phyloP scores from a whole-genome alignment of 1,284 basidiomycete genomes.

The Leccinum pallidistipes region DNA sequence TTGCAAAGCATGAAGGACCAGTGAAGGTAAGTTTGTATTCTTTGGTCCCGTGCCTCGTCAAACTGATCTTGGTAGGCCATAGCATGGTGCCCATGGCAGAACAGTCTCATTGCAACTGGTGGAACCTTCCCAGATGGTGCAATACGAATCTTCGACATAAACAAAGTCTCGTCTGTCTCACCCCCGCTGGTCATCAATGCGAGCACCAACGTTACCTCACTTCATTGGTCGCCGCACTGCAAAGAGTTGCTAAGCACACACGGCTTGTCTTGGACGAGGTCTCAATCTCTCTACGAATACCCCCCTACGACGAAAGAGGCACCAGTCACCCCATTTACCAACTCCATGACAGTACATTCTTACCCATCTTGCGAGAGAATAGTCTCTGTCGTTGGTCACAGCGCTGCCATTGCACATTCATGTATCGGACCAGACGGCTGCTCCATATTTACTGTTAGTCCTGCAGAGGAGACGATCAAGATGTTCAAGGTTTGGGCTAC shows the following conservation, averaged over 20 bases:
- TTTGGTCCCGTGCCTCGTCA: neutral
- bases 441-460: slow-evolving; percentile 43
- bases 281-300: slow-evolving; percentile 19
- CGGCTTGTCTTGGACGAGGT: slow-evolving; percentile 48
- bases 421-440: slow-evolving; percentile 38
- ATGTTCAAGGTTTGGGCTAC: slow-evolving; percentile 38
- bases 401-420: slow-evolving; percentile 32
- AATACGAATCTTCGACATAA: slow-evolving; percentile 77
- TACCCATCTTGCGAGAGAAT: slow-evolving; percentile 48
- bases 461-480: slow-evolving; percentile 41
- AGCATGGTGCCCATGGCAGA: slow-evolving; percentile 91
- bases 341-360: slow-evolving; percentile 56
- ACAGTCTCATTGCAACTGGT: slow-evolving; percentile 82
- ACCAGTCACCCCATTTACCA: slow-evolving; percentile 30
- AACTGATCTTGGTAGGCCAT: slow-evolving; percentile 57
- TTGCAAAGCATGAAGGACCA: slow-evolving; percentile 54
- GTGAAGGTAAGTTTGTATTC: slow-evolving; percentile 49
- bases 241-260: slow-evolving; percentile 90
- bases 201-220: slow-evolving; percentile 70
- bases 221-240: slow-evolving; percentile 84
- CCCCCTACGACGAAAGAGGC: slow-evolving; percentile 25
- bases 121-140: slow-evolving; percentile 73
- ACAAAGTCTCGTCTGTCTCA: slow-evolving; percentile 40
- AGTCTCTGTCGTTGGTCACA: slow-evolving; percentile 35
- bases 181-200: slow-evolving; percentile 42